Evolutionary conservation across 164 flowering plant genomes (phyloP), one percentile per base, ranked within the genome.

Genomic region (Cinnamomum chago): DNA sequence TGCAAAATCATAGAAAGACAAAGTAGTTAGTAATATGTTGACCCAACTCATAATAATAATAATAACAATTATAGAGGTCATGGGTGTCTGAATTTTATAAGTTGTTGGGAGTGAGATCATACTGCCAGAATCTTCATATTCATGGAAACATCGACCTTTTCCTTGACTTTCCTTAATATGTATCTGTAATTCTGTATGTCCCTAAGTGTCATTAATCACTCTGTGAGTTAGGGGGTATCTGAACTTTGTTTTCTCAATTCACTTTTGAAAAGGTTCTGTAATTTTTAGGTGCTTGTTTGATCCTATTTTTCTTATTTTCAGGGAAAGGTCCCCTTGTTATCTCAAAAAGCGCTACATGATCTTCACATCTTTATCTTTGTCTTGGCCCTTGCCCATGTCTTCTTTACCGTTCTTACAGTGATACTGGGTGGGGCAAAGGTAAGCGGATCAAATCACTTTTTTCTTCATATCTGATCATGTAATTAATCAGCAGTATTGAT

Each of bases 341-440:
- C 98, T 52, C 20, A 79, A 50, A 86, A 86, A 78, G 94, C 94
- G 22, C 73, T 94, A 67, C 95, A 92, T 81, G 94, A 94, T 67
- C 88, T 94, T 33, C 98, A 94, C 73, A 94, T 90, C 17, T 94
- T 94, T 77, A 91, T 94, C 75, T 94, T 94, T 81, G 93, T 91
- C 20, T 72, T 94, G 70, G 98, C 98, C 23, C 85, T 88, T 52
- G 88, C 85, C 50, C 97, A 94, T 76, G 97, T 91, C 20, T 73
- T 85, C 51, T 92, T 89, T 78, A 88, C 88, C 80, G 91, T 80
- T 76, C 85, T 92, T 72, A 95, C 99, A 25, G 75, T 93, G 76
- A 30, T 90, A 58, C 88, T 93, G 78, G 97, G 93, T 72, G 90
- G 96, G 1, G 82, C 79, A 50, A 93, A 80, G 90, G 99, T 93